Evolutionary conservation across 2,329 filamentous ascomycete genomes (phyloP).

Genomic region (Diaporthe sp.): DNA sequence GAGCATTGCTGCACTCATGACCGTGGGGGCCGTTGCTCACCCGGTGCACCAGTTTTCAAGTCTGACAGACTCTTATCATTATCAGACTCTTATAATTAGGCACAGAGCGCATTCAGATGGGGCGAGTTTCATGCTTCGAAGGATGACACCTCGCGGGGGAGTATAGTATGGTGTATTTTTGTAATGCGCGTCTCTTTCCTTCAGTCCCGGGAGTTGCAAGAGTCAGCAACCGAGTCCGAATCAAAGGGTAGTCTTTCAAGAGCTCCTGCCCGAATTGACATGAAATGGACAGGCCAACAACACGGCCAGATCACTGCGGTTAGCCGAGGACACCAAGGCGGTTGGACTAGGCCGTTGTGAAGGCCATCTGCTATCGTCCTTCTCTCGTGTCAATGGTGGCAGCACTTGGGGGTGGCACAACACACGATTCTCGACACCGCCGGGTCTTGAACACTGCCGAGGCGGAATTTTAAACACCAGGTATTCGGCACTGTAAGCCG

Average conservation of each 20-base stretch:
- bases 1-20: background rate
- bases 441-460: conserved; percentile 16
- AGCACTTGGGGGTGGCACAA: conserved; percentile 27
- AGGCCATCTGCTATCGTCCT: background rate
- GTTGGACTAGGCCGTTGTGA: background rate
- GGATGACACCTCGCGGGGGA: background rate
- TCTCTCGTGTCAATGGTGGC: conserved; percentile 20
- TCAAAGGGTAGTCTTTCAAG: too few relatives aligned
- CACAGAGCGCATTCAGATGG: background rate
- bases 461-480: conserved; percentile 6
- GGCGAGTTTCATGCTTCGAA: conserved; percentile 22
- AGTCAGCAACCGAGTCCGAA: background rate
- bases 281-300: background rate
- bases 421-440: background rate
- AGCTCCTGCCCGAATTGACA: background rate
- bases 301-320: background rate
- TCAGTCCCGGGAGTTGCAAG: background rate
- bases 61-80: conserved; percentile 2
- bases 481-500: background rate
- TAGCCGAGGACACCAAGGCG: background rate
- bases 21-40: conserved; percentile 8
- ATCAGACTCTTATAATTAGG: conserved; percentile 31
- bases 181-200: background rate
- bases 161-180: background rate
- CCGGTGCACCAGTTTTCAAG: background rate